These are phyloP conservation scores for Lagenidium sp. DNA, from an alignment of 352 stramenopile genomes.

Conservation along the genomic window DNA sequence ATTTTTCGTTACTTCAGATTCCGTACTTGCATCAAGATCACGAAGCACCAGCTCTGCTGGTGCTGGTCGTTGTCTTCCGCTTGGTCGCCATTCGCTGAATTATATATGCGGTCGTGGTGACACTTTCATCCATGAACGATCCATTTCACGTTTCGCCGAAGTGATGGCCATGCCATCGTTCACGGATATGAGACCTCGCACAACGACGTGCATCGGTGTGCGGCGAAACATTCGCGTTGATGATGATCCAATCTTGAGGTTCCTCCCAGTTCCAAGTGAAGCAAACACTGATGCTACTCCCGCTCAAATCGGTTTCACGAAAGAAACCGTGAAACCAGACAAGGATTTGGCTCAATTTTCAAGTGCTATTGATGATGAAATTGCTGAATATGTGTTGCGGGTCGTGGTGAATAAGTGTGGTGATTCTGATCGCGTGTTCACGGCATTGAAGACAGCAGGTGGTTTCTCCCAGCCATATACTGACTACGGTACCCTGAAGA, in stretches of 20 bases:
- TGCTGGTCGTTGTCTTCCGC: too few species aligned
- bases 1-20: too few species aligned
- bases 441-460: background rate
- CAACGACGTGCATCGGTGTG: conserved; percentile 32
- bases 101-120: background rate
- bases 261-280: conserved; percentile 47
- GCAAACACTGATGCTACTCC: conserved; percentile 15
- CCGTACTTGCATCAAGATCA: too few species aligned
- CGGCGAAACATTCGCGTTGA: conserved; percentile 24
- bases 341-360: background rate
- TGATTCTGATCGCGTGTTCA: background rate
- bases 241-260: conserved; percentile 61
- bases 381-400: background rate
- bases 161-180: background rate
- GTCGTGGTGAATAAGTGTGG: background rate
- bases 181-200: background rate
- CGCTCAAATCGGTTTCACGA: background rate
- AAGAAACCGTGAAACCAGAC: background rate
- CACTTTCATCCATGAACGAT: background rate
- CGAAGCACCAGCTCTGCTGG: too few species aligned
- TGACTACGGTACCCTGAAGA: background rate
- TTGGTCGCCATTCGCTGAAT: background rate
- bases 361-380: background rate
- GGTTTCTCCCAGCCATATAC: background rate
- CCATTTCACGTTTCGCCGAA: background rate